phyloP scores from a whole-genome alignment of 148 eudicot species.

The Linanthus parryae region DNA sequence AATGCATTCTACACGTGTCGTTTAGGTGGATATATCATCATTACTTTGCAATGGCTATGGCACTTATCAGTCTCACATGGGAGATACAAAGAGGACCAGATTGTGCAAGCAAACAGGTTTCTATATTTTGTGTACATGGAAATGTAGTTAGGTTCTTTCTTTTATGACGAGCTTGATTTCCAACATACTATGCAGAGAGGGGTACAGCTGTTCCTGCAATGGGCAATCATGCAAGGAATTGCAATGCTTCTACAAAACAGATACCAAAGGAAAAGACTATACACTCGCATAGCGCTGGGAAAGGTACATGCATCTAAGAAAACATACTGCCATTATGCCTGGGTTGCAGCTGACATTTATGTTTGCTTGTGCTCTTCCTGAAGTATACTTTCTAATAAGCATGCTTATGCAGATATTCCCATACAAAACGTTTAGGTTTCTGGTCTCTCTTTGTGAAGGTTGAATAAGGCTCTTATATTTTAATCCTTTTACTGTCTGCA shows the following conservation, averaged over 20 bases:
- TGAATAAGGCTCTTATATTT: slow-evolving; percentile 5
- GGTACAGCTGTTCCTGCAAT: slow-evolving; percentile 69
- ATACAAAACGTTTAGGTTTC: no score
- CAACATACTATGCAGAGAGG: slow-evolving; percentile 55
- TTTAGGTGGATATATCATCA: slow-evolving; percentile 94
- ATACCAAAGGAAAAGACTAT: slow-evolving; percentile 90
- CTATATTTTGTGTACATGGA: slow-evolving; percentile 8
- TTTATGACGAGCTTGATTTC: slow-evolving; percentile 6
- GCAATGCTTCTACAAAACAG: slow-evolving; percentile 93
- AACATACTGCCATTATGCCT: no score
- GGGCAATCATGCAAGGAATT: slow-evolving; percentile 99
- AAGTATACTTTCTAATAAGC: no score
- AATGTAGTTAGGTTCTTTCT: slow-evolving; percentile 5
- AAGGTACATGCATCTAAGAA: slow-evolving; percentile 53
- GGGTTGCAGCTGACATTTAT: no score
- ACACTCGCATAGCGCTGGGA: slow-evolving; percentile 94
- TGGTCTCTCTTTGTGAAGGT: not conserved
- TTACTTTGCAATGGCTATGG: slow-evolving; percentile 92
- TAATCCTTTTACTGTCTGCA: slow-evolving; percentile 11
- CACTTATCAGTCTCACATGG: slow-evolving; percentile 97
- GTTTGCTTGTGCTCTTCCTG: no score
- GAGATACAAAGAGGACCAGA: slow-evolving; percentile 80
- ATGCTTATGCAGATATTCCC: no score
- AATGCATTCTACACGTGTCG: not conserved
- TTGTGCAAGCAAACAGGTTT: slow-evolving; percentile 88